Base-by-base conservation (phyloP, 257 asterid species). In the Scutellaria galericulata region DNA sequence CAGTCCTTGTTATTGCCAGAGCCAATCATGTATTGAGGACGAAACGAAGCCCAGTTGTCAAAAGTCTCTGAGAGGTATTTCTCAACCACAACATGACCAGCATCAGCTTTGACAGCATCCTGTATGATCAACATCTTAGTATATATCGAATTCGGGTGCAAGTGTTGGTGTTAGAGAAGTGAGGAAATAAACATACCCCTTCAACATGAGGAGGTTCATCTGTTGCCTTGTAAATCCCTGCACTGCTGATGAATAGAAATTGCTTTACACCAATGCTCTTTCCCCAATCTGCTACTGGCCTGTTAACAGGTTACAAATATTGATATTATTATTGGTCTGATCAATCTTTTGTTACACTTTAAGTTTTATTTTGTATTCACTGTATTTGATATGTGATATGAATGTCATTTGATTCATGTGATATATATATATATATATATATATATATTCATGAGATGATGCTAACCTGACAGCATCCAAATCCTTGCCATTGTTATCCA, bases 1-100 rank as follows among this genome's bases (percentile, higher is more conserved):
- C 97, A 91, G 64, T 94, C 98, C 79, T 94, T 94, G 87, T 93
- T 93, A 80, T 94, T 94, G 52, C 99, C 99, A 2, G 98, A 91
- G 67, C 98, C 97, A 11, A 83, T 91, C 97, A 91, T 94, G 87
- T 94, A 94, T 9, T 94, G 98, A 37, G 98, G 98, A 5, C 98
- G 96, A 85, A 94, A 94, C 5, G 88, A 66, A 20, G 89, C 84
- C 99, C 97, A 94, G 56, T 74, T 84, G 9, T 66, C 82, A 46
- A 94, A 94, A 47, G 47, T 81, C 63, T 86, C 96, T 22, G 97
- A 82, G 51, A 91, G 75, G 78, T 91, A 91, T 70, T 94, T 86
- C 89, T 94, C 99, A 12, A 85, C 99, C 62, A 78, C 86, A 71
- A 91, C 99, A 69, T 94, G 99, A 64, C 99, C 92, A 35, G 97